A percentile compares a stretch with the other conserved stretches of the same genome.
Evolutionary conservation across 805 yeast genomes (phyloP).

Genomic region (Yamadazyma laniorum): DNA sequence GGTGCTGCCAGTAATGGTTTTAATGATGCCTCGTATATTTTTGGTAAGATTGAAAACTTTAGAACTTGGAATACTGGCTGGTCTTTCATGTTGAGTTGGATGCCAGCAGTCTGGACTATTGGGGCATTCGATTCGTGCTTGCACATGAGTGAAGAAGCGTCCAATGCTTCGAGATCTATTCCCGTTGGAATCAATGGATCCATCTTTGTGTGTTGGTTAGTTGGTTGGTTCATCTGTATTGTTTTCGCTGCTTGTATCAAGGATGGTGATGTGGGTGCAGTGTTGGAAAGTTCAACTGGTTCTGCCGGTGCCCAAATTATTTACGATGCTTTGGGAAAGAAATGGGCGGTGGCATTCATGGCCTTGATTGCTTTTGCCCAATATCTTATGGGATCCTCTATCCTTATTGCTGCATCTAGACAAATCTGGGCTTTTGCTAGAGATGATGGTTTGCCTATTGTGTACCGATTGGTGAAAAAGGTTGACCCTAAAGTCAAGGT

Average conservation of each 20-base stretch:
- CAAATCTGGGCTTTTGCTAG: conserved; percentile 76
- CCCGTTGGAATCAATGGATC: conserved; percentile 66
- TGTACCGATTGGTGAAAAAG: conserved; percentile 49
- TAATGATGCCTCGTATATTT: conserved; percentile 43
- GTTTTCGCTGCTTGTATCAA: conserved; percentile 55
- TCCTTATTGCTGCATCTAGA: conserved; percentile 62
- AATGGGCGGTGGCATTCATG: conserved; percentile 67
- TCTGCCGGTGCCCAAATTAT: conserved; percentile 66
- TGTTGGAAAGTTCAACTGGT: conserved; percentile 49
- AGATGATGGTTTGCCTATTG: conserved; percentile 71
- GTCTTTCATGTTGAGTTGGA: conserved; percentile 53
- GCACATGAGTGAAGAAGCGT: conserved; percentile 72
- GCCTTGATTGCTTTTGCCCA: conserved; percentile 57
- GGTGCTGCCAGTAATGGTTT: conserved; percentile 42
- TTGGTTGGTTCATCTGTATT: conserved; percentile 58
- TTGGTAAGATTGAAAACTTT: conserved; percentile 49
- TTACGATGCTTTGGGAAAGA: conserved; percentile 58
- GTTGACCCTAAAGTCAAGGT: conserved; percentile 57
- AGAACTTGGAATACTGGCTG: conserved; percentile 46
- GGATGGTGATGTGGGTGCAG: conserved; percentile 39
- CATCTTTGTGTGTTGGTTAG: conserved; percentile 52
- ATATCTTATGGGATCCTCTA: conserved; percentile 64
- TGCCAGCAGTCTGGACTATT: conserved; percentile 75
- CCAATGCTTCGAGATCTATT: conserved; percentile 58
- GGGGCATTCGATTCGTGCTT: conserved; percentile 72